Conservation (phyloP, 2,329 filamentous ascomycete genomes). For the Fusarium fujikuroi region DNA sequence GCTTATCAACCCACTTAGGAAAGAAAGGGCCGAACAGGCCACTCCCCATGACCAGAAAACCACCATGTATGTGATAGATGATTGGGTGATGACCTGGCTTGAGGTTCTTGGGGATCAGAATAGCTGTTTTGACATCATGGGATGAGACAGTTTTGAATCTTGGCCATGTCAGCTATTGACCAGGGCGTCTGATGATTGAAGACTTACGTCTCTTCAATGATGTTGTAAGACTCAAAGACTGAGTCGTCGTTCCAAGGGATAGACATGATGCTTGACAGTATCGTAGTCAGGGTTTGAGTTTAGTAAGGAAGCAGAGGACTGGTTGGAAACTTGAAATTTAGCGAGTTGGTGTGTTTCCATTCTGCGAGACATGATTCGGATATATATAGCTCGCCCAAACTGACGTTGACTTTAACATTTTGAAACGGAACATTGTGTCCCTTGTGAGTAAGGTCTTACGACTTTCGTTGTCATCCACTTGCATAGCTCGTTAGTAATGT, state of each 20-base stretch:
- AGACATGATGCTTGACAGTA: slow-evolving; percentile 3
- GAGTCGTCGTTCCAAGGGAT: slow-evolving; percentile 32
- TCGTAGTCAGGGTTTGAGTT: fast-evolving
- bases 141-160: slow-evolving; percentile 37
- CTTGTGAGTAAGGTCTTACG: background rate
- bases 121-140: slow-evolving; percentile 34
- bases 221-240: slow-evolving; percentile 31
- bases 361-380: background rate
- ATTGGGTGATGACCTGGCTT: slow-evolving; percentile 36
- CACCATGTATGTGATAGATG: slow-evolving; percentile 43
- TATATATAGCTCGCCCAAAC: background rate
- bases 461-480: background rate
- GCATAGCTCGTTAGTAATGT: background rate
- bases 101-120: slow-evolving; percentile 43
- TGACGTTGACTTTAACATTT: fast-evolving
- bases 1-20: slow-evolving; percentile 30
- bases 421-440: background rate
- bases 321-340: background rate
- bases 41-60: slow-evolving; percentile 38
- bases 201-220: slow-evolving; percentile 34
- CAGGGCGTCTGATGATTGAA: no score
- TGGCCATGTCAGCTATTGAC: background rate
- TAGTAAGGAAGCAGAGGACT: background rate
- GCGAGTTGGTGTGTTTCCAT: no score
- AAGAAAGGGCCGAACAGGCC: slow-evolving; percentile 42